Base-by-base conservation (phyloP, 192 early-diverging fungal genomes). In the Chytriomyces sp. region DNA sequence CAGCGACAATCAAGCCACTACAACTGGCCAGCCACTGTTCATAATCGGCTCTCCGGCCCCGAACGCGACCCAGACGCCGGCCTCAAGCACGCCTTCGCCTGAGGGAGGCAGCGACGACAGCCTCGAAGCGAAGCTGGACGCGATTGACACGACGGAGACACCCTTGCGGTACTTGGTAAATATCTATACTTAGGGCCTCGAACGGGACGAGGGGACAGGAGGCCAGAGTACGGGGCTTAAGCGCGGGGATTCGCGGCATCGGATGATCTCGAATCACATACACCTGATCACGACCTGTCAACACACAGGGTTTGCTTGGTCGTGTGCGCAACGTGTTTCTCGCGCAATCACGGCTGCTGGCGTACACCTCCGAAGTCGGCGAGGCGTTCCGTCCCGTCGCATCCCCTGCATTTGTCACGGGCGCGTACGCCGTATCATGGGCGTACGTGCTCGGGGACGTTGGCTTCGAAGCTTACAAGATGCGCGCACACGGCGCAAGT, bases 361-460 rank as follows among this genome's bases (percentile, higher is more conserved):
- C 88, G 28, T 89, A 89, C 71, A 85, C 85, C 10, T 85, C 83
- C 38, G 86, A 89, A 63, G 81, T 89, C 37, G 88, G 88, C 32
- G 88, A 89, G 54, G 87, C 87, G 5, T 88, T 89, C 65, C 75
- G 88, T 10, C 88, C 88, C 26, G 74, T 89, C 30, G 86, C 83
- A 22, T 49, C 73, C 8, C 80, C 83, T 4, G 0, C 75, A 8
- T 66, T 89, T 34, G 87, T 89, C 39, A 82, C 74, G 30, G 82
- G 86, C 31, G 83, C 87, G 28, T 89, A 89, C 61, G 88, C 82
- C 37, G 75, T 89, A 52, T 83, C 81, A 31, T 89, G 86, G 76
- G 84, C 85, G 8, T 89, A 78, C 32, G 65, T 73, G 2, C n/a
- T 75, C 6, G 73, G 64, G 33, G 73, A 75, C 55, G 73, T 65